Base-by-base conservation (phyloP, 257 asterid species). In the Solanum bulbocastanum region DNA sequence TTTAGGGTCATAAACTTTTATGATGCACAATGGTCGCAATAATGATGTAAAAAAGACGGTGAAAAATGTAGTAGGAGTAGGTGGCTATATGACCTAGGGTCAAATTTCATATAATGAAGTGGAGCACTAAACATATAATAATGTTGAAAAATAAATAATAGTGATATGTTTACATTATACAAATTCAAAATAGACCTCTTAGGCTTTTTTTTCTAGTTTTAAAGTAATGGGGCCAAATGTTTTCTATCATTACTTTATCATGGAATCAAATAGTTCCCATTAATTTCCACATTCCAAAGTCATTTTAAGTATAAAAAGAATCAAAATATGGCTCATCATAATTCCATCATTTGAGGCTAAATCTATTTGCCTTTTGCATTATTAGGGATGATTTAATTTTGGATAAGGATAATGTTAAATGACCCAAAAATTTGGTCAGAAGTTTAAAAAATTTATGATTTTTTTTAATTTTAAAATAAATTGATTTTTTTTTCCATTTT, bases 51-150 rank as follows among this genome's bases (percentile, higher is more conserved):
- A 82, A 82, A 49, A 49, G 85, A 36, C 22, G 12, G 83, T 74
- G 52, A 36, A 74, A 66, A 74, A 74, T 36, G 32, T 22, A 36
- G 30, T 37, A 36, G 32, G 83, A 74, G 49, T n/a, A 74, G 83
- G 52, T 74, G 85, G 40, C 69, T 18, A 82, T 37, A 25, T 16
- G 44, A 5, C 42, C 30, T 30, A 82, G 12, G 30, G 85, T 81
- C 85, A 81, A 79, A 79, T 81, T 81, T 81, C 85, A 16, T 81
- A 23, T 75, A 75, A 75, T 76, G 83, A 49, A 82, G 85, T 82
- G 85, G 69, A 49, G 85, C 85, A 82, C 69, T 82, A 82, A 49
- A 39, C 30, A 20, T 79, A 27, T 25, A 39, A 79, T 44, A 79
- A 76, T 76, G 23, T 39, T 18, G 25, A 15, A 10, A 46, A 81